phyloP scores from a whole-genome alignment of 495 filamentous ascomycete genomes.

The Hyaloscypha variabilis region DNA sequence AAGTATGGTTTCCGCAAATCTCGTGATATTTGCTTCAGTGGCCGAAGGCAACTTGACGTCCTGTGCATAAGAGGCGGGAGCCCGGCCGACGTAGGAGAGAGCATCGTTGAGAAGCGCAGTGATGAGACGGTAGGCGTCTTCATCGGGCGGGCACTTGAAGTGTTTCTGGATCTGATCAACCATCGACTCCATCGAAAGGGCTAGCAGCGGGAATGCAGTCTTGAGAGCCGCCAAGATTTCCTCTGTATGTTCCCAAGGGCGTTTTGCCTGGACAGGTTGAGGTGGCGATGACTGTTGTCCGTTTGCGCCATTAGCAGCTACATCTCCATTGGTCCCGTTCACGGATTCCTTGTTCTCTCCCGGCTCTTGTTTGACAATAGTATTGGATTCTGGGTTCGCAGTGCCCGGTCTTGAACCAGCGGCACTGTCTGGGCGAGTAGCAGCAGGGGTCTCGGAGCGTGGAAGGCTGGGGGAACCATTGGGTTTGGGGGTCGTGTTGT shows the following conservation, averaged over 20 bases:
- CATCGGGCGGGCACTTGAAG: conserved; percentile 97
- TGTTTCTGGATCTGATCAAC: conserved; percentile 97
- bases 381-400: conserved; percentile 47
- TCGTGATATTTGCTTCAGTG: conserved; percentile 93
- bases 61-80: conserved; percentile 81
- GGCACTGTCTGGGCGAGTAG: conserved; percentile 32
- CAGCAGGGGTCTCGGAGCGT: conserved; percentile 24
- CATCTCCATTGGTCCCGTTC: conserved; percentile 46
- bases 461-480: conserved; percentile 47
- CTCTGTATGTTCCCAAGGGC: conserved; percentile 92
- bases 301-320: conserved; percentile 32
- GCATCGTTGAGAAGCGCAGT: conserved; percentile 96
- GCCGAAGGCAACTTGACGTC: conserved; percentile 87
- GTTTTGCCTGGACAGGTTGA: conserved; percentile 64
- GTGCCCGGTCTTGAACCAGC: conserved; percentile 49
- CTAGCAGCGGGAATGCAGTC: conserved; percentile 93
- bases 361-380: conserved; percentile 44
- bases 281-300: conserved; percentile 33
- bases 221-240: conserved; percentile 93
- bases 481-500: conserved; percentile 42
- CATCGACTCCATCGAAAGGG: conserved; percentile 99
- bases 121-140: conserved; percentile 97
- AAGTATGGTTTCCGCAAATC: conserved; percentile 95
- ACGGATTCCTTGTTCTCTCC: conserved; percentile 39
- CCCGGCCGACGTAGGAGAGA: conserved; percentile 82